Base-by-base conservation (phyloP, 306 rosid genomes). In the Pyrus communis region DNA sequence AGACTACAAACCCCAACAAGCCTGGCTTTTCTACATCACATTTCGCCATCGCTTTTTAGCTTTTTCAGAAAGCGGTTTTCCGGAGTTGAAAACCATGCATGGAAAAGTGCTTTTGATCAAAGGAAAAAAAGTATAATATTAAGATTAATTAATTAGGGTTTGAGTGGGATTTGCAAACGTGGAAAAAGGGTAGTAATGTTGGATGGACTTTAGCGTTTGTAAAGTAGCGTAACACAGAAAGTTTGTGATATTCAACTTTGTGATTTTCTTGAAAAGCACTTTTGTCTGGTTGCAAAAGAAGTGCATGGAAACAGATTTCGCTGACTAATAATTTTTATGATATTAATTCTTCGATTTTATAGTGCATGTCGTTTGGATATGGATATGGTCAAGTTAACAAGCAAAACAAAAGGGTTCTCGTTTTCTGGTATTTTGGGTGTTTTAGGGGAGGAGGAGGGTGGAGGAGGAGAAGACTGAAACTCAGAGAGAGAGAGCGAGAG, bases 171-270 rank as follows among this genome's bases (percentile, higher is more conserved):
- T 78, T 70, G 43, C 8, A 73, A 67, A 73, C 78, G 71, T 64
- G 11, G 9, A 35, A 66, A 63, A 75, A 73, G 69, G 75, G 69
- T 6, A 28, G 33, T 15, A 82, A 71, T 71, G 74, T 60, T 68
- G 67, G 61, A 80, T 87, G 86, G 85, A 84, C 54, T 84, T 10
- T 71, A 86, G 86, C 82, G 54, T 21, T 75, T 84, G 85, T 79
- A 73, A 71, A 55, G 46, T 79, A 69, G 75, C 15, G 86, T 45
- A 67, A 54, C 25, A 58, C 55, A 71, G 52, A 65, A 67, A 49
- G 67, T 17, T 38, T 57, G 57, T 30, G 27, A 14, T 25, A 70
- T 25, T 58, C 52, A 19, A 40, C 25, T 33, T 46, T 71, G 52
- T 66, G 75, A 52, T 67, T 73, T 74, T 61, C 77, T 63, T 46